Evolutionary conservation across 352 stramenopile genomes (phyloP), one percentile per base, ranked within the genome.

Genomic region (Pythium periplocum): DNA sequence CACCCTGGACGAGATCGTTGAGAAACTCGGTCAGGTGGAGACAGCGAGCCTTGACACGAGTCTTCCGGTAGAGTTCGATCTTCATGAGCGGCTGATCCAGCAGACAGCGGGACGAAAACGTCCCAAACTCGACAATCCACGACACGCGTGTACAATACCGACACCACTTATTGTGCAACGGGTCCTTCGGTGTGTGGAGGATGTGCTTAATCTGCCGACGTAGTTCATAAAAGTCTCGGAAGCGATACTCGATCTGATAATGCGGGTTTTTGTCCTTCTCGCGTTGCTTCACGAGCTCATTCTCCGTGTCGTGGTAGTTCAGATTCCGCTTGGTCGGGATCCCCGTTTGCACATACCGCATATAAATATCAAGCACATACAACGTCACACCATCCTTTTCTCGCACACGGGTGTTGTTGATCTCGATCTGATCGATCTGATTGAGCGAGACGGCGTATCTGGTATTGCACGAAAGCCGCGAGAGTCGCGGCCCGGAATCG

Each of bases 401-500:
- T 31, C 70, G 68, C 30, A 75, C 62, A 61, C 64, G 73, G 33
- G 65, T 59, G 4, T 54, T 59, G 44, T 36, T 55, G 48, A 90
- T 73, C 36, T 69, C 64, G 17, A 88, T 66, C 51, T 66, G 71
- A 41, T 75, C 66, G 37, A 90, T 71, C 55, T 73, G 74, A 59
- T 90, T 87, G 45, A 87, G 67, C 47, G 69, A 52, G 45, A 86
- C 58, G 30, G 74, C 70, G 45, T 66, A 74, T 45, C 72, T 82
- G 38, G 69, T 64, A 45, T 60, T 72, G 57, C 63, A 64, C 32
- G 76, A 87, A 38, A 87, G 66, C n/a, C 68, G 62, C 48, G 69
- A 77, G 17, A 88, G 63, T 12, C 57, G 44, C n/a, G 38, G 38
- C 7, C 38, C 38, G 7, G 12, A 12, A 8, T 42, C 38, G 38